Base-by-base conservation (phyloP, 768 basidiomycete species). In the Russula brevipes region DNA sequence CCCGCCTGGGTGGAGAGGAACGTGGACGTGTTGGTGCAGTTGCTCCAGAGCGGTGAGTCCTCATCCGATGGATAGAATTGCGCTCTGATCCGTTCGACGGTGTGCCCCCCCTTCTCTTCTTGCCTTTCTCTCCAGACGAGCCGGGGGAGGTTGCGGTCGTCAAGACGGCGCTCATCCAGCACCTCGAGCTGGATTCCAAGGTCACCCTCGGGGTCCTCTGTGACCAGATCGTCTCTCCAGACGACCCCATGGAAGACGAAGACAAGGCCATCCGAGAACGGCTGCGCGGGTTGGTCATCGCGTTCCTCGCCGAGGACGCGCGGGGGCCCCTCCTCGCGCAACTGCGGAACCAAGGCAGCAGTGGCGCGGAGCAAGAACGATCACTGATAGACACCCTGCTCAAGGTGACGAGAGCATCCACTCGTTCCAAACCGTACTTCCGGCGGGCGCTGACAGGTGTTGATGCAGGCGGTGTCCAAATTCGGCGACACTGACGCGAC, bases 11-110 rank as follows among this genome's bases (percentile, higher is more conserved):
- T 88, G 55, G 85, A 84, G 71, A 75, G 88, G 66, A 89, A 89
- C 71, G 83, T 84, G 4, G 88, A 89, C 72, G 88, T 89, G 3
- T 76, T 89, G 19, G 77, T 89, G n/a, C 88, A 89, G 65, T 73
- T 89, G 16, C 77, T 89, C 9, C 88, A 89, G 71, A 86, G 85
- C 67, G 87, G 87, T 88, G 70, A 72, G 85, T 58, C 38, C 51
- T 45, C 24, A 2, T 14, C 17, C 11, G 19, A 5, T 7, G 30
- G 10, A 56, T 33, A 55, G 6, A 9, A 38, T 33, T 5, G 35
- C 19, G 14, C 45, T 24, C 36, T 56, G 35, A 53, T 41, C 35
- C 2, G n/a, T 19, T 24, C 36, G 6, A 30, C 42, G 31, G 60
- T 39, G 17, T n/a, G 31, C 9, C 47, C n/a, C 31, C 46, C 35